Conservation (phyloP, 129 eudicot species). For the Centaurea solstitialis region DNA sequence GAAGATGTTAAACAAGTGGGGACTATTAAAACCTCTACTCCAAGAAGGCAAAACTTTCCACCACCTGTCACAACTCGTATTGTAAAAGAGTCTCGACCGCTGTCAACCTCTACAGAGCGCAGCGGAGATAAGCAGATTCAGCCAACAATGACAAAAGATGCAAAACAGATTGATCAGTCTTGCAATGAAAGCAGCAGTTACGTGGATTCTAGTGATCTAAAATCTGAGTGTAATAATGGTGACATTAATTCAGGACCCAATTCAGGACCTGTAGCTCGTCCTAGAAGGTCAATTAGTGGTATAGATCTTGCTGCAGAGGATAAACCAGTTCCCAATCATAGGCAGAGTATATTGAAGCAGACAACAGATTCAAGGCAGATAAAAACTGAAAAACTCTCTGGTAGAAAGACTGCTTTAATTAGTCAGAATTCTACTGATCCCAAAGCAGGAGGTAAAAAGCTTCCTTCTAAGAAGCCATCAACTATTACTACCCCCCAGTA, state of each 20-base stretch:
- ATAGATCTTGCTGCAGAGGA: slow-evolving; percentile 61
- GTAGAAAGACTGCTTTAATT: slow-evolving; percentile 59
- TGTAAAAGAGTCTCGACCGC: slow-evolving; percentile 50
- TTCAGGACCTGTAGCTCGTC: slow-evolving; percentile 54
- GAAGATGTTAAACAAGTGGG: slow-evolving; percentile 95
- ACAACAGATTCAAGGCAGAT: slow-evolving; percentile 45
- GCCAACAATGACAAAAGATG: slow-evolving; percentile 41
- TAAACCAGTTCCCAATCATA: slow-evolving; percentile 38
- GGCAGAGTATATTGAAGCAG: slow-evolving; percentile 65
- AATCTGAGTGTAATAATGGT: slow-evolving; percentile 61
- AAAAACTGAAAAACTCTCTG: slow-evolving; percentile 52
- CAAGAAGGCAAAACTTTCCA: slow-evolving; percentile 75
- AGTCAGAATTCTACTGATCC: slow-evolving; percentile 54
- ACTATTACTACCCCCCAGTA: slow-evolving; percentile 42
- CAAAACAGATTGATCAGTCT: slow-evolving; percentile 51
- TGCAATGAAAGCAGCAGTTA: slow-evolving; percentile 53
- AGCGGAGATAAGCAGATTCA: slow-evolving; percentile 69
- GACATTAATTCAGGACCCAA: slow-evolving; percentile 57
- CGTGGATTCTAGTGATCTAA: slow-evolving; percentile 68
- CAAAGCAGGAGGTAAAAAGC: slow-evolving; percentile 60
- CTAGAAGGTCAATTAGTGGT: slow-evolving; percentile 65
- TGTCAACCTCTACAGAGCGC: slow-evolving; percentile 29
- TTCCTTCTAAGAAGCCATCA: slow-evolving; percentile 76
- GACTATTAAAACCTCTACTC: slow-evolving; percentile 66
- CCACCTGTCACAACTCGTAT: slow-evolving; percentile 61